A percentile compares a stretch with the other conserved stretches of the same genome.
Conservation (phyloP, 2,329 filamentous ascomycete genomes). For the Pseudogymnoascus sp. region DNA sequence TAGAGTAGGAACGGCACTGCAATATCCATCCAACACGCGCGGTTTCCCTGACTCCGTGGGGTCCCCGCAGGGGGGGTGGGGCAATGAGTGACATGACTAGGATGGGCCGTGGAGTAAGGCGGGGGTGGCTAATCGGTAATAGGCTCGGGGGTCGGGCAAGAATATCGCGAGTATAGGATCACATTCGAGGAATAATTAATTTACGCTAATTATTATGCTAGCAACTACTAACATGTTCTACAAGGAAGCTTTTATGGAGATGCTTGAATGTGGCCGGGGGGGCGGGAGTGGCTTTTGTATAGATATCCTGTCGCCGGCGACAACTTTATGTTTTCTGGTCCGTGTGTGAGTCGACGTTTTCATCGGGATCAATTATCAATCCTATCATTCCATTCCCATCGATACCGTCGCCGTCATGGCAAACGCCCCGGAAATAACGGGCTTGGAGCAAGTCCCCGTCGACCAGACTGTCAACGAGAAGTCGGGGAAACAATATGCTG, state of each 20-base stretch:
- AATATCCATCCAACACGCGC: background rate
- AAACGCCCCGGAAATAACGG: background rate
- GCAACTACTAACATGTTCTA: background rate
- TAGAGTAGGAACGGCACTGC: background rate
- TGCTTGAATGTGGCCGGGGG: background rate
- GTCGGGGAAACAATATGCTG: background rate
- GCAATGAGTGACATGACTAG: background rate
- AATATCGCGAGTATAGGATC: background rate
- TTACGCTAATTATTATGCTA: background rate
- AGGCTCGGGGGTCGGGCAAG: background rate
- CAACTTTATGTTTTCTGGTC: background rate
- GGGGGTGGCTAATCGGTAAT: background rate
- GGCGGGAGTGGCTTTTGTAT: background rate
- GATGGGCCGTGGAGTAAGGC: background rate
- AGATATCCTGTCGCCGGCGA: background rate
- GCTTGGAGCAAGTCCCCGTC: background rate
- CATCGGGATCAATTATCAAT: background rate
- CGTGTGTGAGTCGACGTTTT: background rate
- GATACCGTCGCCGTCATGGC: background rate
- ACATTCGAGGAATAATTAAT: constrained; percentile 6
- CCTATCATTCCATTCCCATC: background rate
- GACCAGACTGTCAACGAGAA: background rate
- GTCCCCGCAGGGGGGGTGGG: background rate
- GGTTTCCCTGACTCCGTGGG: background rate
- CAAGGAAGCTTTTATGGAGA: background rate